Base-by-base conservation (phyloP, 257 asterid species). In the Ophiorrhiza pumila region DNA sequence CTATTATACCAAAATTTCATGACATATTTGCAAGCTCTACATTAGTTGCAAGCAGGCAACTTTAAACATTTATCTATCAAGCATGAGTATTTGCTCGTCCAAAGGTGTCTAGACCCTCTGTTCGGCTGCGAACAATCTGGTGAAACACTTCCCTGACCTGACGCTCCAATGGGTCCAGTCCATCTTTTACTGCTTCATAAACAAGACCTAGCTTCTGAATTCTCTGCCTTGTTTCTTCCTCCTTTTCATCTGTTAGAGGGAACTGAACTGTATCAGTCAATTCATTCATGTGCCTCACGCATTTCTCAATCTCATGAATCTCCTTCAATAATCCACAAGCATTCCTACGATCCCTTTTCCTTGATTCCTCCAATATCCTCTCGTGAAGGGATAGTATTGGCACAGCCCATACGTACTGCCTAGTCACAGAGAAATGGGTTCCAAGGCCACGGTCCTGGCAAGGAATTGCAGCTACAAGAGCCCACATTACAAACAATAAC, bases 361-460 rank as follows among this genome's bases (percentile, higher is more conserved):
- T 89, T 2, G 93, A 89, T 66, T 87, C 95, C 79, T 95, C 99
- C 76, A 87, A 29, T 13, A 91, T 90, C 90, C 86, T 85, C 81
- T 92, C 99, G 52, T 91, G 97, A 23, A 95, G 97, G 1, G 87
- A 77, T 1, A 81, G 75, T 3, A 95, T 71, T 0, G 97, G 92
- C 7, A 8, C 81, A 0, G 89, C 86, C 99, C 99, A 95, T 1
- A 77, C 1, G 22, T 83, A 88, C 76, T 90, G 96, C 83, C 85
- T 79, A 0, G 87, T 35, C n/a, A 78, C 83, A 0, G 55, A 13
- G 66, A 95, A 87, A 80, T 92, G 93, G 1, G 90, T 77, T 45
- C 90, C 96, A 1, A 95, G 92, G 46, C 99, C 98, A 0, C 99
- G 93, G 56, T 95, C 99, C 65, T 95, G 99, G 68, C 99, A 95